phyloP scores from a whole-genome alignment of 148 eudicot genomes.

The Rhododendron simsii region DNA sequence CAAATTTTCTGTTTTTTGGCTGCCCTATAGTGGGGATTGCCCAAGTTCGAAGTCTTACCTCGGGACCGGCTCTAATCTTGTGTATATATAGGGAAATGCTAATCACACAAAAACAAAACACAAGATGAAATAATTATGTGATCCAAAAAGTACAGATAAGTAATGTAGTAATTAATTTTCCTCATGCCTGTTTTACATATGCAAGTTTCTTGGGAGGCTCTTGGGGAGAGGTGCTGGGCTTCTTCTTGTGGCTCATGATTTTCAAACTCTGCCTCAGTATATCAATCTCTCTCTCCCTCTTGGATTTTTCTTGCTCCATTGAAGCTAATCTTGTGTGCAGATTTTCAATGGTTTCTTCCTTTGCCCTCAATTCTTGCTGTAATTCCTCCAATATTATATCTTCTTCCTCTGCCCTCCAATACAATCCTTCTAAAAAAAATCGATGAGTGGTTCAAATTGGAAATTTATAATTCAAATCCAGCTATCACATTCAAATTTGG shows the following conservation, averaged over 20 bases:
- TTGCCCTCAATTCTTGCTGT: conserved; percentile 43
- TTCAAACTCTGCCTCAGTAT: conserved; percentile 66
- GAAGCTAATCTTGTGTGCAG: conserved; percentile 40
- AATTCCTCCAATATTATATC: conserved; percentile 37
- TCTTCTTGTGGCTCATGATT: conserved; percentile 49
- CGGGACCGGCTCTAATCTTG: too few species aligned
- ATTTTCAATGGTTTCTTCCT: conserved; percentile 49
- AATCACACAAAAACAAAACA: neutral
- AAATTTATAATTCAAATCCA: too few species aligned
- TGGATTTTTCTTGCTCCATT: conserved; percentile 44
- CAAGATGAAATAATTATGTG: neutral
- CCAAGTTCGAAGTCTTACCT: too few species aligned
- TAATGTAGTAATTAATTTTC: neutral
- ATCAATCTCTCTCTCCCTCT: conserved; percentile 58
- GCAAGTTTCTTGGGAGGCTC: conserved; percentile 11
- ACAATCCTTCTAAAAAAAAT: conserved; percentile 22
- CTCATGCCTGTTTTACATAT: conserved; percentile 2
- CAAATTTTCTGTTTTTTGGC: too few species aligned
- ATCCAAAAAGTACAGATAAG: neutral
- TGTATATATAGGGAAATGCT: neutral
- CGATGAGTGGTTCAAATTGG: neutral
- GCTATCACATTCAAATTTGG: too few species aligned
- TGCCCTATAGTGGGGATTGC: too few species aligned
- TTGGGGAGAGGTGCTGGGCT: conserved; percentile 17
- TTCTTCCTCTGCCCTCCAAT: conserved; percentile 45